Conservation (phyloP, 805 yeast genomes). For the Novakomyces olei region DNA sequence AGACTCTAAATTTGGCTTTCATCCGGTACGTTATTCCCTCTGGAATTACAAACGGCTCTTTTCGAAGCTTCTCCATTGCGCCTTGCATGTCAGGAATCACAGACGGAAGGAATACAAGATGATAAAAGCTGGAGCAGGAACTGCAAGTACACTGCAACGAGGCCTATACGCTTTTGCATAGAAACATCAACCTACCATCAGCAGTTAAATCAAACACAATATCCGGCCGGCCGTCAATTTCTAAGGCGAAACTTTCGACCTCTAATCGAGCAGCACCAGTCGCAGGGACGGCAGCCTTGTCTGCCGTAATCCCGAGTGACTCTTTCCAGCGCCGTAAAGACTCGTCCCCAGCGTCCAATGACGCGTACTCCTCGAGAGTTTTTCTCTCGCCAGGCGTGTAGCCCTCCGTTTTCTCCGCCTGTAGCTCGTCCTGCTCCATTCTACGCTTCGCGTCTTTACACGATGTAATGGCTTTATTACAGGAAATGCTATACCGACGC, state of each 20-base stretch:
- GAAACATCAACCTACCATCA: too few relatives aligned
- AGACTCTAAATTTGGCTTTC: conserved; percentile 57
- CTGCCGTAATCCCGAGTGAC: conserved; percentile 42
- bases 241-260: conserved; percentile 11
- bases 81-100: conserved; percentile 1
- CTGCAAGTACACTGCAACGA: too few relatives aligned
- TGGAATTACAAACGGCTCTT: conserved; percentile 50
- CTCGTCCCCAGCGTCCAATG: conserved; percentile 75
- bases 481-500: too few relatives aligned
- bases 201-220: too few relatives aligned
- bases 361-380: conserved; percentile 60
- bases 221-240: conserved; percentile 1
- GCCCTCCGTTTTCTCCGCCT: not conserved
- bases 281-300: conserved; percentile 21
- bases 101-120: too few relatives aligned
- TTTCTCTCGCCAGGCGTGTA: conserved; percentile 47
- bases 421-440: not conserved
- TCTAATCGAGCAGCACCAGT: conserved; percentile 34
- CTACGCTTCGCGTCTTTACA: too few relatives aligned
- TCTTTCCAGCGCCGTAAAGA: conserved; percentile 80
- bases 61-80: conserved; percentile 28
- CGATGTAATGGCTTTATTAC: too few relatives aligned
- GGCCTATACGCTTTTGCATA: too few relatives aligned
- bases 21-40: conserved; percentile 57
- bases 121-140: too few relatives aligned